Evolutionary conservation across 371 early-diverging fungal genomes (phyloP).

Genomic region (Mucor circinelloides): DNA sequence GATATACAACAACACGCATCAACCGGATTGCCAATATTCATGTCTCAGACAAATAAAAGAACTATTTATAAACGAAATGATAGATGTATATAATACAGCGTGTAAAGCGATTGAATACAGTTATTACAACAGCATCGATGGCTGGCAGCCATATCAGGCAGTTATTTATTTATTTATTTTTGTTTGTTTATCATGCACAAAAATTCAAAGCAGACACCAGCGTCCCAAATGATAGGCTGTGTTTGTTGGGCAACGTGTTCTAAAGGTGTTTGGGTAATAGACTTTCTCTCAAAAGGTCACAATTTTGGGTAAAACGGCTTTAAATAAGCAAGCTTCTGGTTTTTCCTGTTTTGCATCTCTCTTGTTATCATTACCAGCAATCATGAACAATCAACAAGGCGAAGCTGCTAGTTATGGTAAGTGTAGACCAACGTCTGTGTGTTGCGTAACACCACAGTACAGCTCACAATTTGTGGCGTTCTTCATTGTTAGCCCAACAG

Average conservation of each 20-base stretch:
- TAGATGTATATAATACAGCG: background rate
- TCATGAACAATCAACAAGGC: slow-evolving; percentile 25
- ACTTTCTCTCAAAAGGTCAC: background rate
- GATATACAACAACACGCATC: background rate
- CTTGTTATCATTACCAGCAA: background rate
- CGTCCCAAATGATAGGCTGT: background rate
- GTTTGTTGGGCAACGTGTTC: background rate
- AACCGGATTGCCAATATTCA: background rate
- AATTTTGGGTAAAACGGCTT: background rate
- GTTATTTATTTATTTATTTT: background rate
- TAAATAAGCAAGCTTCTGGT: background rate
- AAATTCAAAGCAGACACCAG: background rate
- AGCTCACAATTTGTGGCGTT: slow-evolving; percentile 2
- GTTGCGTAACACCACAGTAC: background rate
- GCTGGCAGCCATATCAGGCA: background rate
- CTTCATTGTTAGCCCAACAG: background rate
- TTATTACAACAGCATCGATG: background rate
- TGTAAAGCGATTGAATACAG: background rate
- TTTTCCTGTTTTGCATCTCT: background rate
- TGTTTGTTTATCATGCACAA: background rate
- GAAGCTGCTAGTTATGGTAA: slow-evolving; percentile 30
- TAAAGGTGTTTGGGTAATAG: background rate
- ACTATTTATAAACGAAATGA: background rate
- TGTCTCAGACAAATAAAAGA: background rate
- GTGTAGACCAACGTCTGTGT: background rate